Evolutionary conservation across 179 eudicot species (phyloP).

Genomic region (Patellifolia procumbens): DNA sequence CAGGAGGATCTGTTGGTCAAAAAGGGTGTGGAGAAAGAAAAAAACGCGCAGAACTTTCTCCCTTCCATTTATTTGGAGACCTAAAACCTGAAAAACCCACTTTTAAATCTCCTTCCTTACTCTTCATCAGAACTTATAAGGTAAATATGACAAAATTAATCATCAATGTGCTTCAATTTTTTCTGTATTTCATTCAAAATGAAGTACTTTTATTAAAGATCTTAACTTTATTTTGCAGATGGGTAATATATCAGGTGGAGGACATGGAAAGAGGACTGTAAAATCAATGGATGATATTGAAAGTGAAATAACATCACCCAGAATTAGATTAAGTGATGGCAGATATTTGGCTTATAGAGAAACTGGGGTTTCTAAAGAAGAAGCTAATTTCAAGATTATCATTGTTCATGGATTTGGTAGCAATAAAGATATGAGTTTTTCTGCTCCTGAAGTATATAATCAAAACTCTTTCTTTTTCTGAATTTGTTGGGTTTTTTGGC

Average conservation of each 20-base stretch:
- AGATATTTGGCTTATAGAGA: conserved; percentile 66
- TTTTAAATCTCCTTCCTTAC: background rate
- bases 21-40: conserved; percentile 4
- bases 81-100: conserved; percentile 1
- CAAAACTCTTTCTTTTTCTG: background rate
- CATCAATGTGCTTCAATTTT: background rate
- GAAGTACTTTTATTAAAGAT: background rate
- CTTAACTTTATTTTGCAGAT: conserved; percentile 33
- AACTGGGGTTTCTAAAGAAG: conserved; percentile 53
- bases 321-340: conserved; percentile 60
- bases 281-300: conserved; percentile 44
- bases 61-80: conserved; percentile 15
- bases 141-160: background rate
- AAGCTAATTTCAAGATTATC: conserved; percentile 50
- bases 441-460: conserved; percentile 47
- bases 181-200: background rate
- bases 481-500: background rate
- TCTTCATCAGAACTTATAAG: conserved; percentile 22
- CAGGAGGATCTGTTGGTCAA: conserved; percentile 16
- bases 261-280: conserved; percentile 32
- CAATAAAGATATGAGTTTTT: conserved; percentile 53
- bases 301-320: conserved; percentile 34
- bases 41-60: background rate
- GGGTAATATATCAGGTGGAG: conserved; percentile 51
- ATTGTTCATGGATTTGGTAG: conserved; percentile 67